Percentiles rank a stretch among this genome's conserved stretches.
These are phyloP conservation scores for Aspergillus cristatus DNA, from an alignment of 495 filamentous ascomycete genomes.

Conservation along the genomic window DNA sequence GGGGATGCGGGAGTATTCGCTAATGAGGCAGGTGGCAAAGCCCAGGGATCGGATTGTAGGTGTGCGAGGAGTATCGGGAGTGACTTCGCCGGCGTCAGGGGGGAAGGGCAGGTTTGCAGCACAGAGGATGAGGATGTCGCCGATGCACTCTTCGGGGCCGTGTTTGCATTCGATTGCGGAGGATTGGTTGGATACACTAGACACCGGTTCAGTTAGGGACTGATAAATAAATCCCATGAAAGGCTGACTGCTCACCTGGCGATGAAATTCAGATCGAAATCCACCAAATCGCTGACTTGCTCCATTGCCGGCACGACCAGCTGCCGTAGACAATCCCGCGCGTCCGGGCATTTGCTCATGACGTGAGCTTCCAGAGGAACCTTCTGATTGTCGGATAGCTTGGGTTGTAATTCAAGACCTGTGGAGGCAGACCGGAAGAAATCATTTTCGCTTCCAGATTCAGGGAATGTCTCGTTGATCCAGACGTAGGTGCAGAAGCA, in stretches of 20 bases:
- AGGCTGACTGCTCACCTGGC: conserved; percentile 48
- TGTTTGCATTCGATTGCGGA: conserved; percentile 62
- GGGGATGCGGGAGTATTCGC: conserved; percentile 65
- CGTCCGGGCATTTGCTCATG: conserved; percentile 93
- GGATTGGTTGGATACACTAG: conserved; percentile 27
- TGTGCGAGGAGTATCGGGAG: conserved; percentile 26
- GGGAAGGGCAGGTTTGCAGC: conserved; percentile 55
- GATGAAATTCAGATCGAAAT: conserved; percentile 87
- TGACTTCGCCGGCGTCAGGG: conserved; percentile 2
- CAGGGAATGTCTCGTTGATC: too few species aligned
- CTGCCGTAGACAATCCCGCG: conserved; percentile 67
- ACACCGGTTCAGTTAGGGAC: neutral
- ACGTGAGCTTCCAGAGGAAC: conserved; percentile 85
- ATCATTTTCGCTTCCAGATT: too few species aligned
- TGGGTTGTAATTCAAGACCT: neutral
- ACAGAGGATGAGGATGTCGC: conserved; percentile 90
- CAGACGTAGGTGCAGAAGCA: conserved; percentile 6
- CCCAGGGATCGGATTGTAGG: conserved; percentile 80
- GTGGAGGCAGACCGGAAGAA: too few species aligned
- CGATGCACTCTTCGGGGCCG: conserved; percentile 83
- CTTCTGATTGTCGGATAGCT: conserved; percentile 14
- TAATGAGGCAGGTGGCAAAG: conserved; percentile 80
- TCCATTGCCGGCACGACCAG: conserved; percentile 83
- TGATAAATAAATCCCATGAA: conserved; percentile 3
- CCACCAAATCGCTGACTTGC: conserved; percentile 68